Percentiles rank a stretch among this genome's conserved stretches.
Conservation (phyloP, 2,329 filamentous ascomycete genomes). For the Neopestalotiopsis rosae region DNA sequence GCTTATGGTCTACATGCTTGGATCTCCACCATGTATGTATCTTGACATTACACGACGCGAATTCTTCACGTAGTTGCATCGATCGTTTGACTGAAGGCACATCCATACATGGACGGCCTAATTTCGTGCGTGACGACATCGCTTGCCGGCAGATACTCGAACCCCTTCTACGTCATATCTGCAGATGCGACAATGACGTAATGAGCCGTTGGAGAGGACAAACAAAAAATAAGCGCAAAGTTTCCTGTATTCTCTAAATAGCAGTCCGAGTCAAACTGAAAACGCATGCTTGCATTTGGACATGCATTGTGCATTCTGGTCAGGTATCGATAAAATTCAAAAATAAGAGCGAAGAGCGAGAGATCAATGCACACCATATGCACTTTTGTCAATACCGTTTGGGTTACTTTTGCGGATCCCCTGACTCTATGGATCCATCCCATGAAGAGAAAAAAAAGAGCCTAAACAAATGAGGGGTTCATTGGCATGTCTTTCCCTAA, state of each 20-base stretch:
- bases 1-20: conserved; percentile 7
- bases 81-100: not conserved
- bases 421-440: not conserved
- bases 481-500: too few species aligned
- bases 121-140: conserved; percentile 18
- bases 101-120: not conserved
- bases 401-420: too few species aligned
- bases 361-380: too few species aligned
- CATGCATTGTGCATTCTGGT: not conserved
- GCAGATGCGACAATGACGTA: conserved; percentile 16
- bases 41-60: conserved; percentile 13
- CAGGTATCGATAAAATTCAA: not conserved
- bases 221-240: not conserved
- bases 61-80: conserved; percentile 7
- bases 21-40: conserved; percentile 13
- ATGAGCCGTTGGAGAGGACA: not conserved
- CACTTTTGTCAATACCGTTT: too few species aligned
- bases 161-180: conserved; percentile 15
- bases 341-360: too few species aligned
- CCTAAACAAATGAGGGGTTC: too few species aligned
- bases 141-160: not conserved
- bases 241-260: not conserved
- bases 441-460: too few species aligned
- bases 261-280: not conserved
- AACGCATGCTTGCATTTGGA: not conserved